Evolutionary conservation across 2,329 filamentous ascomycete genomes (phyloP).

Genomic region (Hypomyces rosellus): DNA sequence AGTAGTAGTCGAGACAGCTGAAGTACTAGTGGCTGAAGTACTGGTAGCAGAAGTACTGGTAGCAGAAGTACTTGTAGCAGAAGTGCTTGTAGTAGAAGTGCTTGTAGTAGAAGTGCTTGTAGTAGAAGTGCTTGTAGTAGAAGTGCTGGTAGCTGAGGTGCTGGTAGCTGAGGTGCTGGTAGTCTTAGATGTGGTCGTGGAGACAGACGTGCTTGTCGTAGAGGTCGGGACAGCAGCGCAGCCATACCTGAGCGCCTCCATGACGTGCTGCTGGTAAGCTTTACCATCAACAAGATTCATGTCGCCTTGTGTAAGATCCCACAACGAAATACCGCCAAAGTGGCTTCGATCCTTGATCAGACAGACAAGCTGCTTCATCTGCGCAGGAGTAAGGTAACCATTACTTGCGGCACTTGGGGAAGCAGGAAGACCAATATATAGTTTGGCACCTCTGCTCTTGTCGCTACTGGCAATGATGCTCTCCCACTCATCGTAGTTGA

Average conservation of each 20-base stretch:
- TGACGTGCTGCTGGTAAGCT: constrained; percentile 30
- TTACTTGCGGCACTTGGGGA: constrained; percentile 20
- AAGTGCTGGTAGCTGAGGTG: constrained; percentile 6
- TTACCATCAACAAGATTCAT: constrained; percentile 27
- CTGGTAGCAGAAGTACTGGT: constrained; percentile 3
- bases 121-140: not conserved
- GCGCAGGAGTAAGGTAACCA: constrained; percentile 29
- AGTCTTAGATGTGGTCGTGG: constrained; percentile 12
- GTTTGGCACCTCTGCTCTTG: constrained; percentile 35
- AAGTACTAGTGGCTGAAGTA: constrained; percentile 4
- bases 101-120: constrained; percentile 9
- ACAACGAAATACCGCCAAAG: constrained; percentile 42
- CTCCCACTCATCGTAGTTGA: constrained; percentile 41
- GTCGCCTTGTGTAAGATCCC: constrained; percentile 34
- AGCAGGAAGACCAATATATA: constrained; percentile 40
- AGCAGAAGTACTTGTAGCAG: constrained; percentile 4
- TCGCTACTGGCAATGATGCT: constrained; percentile 25
- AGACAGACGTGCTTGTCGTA: constrained; percentile 15
- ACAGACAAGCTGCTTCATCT: constrained; percentile 34
- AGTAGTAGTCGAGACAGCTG: constrained; percentile 6
- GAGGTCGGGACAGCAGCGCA: constrained; percentile 24
- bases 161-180: constrained; percentile 7
- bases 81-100: no score
- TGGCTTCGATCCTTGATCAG: constrained; percentile 27
- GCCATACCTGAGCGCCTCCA: constrained; percentile 32